Percentiles rank a stretch among this genome's conserved stretches.
phyloP scores from a whole-genome alignment of 2,329 filamentous ascomycete species.

The Tolypocladium ophioglossoides region DNA sequence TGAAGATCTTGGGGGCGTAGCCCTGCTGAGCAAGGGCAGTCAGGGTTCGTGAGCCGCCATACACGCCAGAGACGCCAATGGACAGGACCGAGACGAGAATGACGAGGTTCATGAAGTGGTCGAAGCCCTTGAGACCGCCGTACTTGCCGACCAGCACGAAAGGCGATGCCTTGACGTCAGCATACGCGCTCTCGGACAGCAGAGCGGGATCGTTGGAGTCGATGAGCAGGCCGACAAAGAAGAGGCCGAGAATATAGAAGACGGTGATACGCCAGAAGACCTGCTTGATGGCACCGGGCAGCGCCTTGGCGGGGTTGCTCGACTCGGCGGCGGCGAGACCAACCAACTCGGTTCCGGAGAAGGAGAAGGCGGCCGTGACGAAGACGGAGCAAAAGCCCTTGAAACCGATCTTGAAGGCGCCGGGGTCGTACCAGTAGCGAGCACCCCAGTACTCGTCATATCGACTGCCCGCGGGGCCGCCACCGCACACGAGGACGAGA shows the following conservation, averaged over 20 bases:
- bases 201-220: slow-evolving; percentile 28
- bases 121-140: slow-evolving; percentile 32
- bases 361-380: slow-evolving; percentile 58
- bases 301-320: slow-evolving; percentile 51
- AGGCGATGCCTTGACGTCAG: slow-evolving; percentile 29
- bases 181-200: slow-evolving; percentile 17
- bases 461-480: slow-evolving; percentile 33
- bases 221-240: slow-evolving; percentile 33
- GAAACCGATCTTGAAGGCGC: slow-evolving; percentile 55
- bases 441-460: slow-evolving; percentile 30
- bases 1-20: slow-evolving; percentile 38
- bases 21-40: slow-evolving; percentile 39
- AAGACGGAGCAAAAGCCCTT: slow-evolving; percentile 58
- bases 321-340: slow-evolving; percentile 59
- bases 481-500: slow-evolving; percentile 43
- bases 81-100: slow-evolving; percentile 40
- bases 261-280: slow-evolving; percentile 40
- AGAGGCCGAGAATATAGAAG: slow-evolving; percentile 34
- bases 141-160: slow-evolving; percentile 38
- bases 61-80: slow-evolving; percentile 41
- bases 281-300: slow-evolving; percentile 70
- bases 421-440: slow-evolving; percentile 29
- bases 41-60: slow-evolving; percentile 41
- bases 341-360: slow-evolving; percentile 55
- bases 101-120: slow-evolving; percentile 39